Percentiles rank a stretch among this genome's conserved stretches.
phyloP scores from a whole-genome alignment of 768 basidiomycete species.

The Inosperma sp. region DNA sequence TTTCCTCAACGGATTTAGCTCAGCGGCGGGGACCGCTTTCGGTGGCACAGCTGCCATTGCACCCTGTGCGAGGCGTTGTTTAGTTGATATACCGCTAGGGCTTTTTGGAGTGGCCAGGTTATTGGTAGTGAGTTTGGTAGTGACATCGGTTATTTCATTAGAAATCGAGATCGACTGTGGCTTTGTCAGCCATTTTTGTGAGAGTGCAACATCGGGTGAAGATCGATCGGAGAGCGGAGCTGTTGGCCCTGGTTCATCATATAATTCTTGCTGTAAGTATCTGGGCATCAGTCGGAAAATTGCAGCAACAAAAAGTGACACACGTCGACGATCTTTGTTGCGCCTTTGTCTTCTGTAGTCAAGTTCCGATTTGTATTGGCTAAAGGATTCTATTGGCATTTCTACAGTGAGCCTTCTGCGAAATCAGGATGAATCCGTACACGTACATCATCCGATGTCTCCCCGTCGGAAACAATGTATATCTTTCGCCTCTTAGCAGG shows the following conservation, averaged over 20 bases:
- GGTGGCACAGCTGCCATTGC: slow-evolving; percentile 36
- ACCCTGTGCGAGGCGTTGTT: slow-evolving; percentile 43
- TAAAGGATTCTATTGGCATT: too few species aligned
- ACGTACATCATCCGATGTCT: slow-evolving; percentile 13
- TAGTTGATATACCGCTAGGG: slow-evolving; percentile 44
- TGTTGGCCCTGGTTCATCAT: too few species aligned
- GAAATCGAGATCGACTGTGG: background rate
- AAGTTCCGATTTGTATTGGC: too few species aligned
- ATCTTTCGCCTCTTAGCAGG: slow-evolving; percentile 14
- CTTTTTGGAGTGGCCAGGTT: too few species aligned
- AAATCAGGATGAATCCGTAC: background rate
- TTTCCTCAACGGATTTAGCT: slow-evolving; percentile 11
- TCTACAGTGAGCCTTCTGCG: background rate
- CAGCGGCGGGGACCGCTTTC: slow-evolving; percentile 26
- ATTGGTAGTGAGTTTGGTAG: background rate
- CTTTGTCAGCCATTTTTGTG: background rate
- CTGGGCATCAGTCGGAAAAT: too few species aligned
- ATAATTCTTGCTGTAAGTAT: too few species aligned
- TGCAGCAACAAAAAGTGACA: too few species aligned
- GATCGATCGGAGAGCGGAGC: slow-evolving; percentile 11
- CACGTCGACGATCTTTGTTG: too few species aligned
- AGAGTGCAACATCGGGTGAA: slow-evolving; percentile 9
- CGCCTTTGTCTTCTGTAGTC: too few species aligned
- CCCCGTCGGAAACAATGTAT: slow-evolving; percentile 8
- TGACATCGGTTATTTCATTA: too few species aligned